Evolutionary conservation across 129 eudicot genomes (phyloP).

Genomic region (Smallanthus sonchifolius): DNA sequence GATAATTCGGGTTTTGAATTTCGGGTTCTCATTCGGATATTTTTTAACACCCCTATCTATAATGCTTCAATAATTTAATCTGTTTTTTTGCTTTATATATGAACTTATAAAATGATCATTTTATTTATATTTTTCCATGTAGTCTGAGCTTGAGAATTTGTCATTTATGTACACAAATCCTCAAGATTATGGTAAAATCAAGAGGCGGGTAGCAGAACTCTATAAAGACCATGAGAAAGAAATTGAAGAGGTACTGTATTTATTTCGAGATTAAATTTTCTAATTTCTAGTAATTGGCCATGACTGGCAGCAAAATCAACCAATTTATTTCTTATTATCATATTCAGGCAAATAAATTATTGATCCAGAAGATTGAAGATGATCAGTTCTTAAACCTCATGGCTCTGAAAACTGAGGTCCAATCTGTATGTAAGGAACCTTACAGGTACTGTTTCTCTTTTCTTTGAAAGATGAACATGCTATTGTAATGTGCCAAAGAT

Average conservation of each 20-base stretch:
- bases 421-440: slow-evolving; percentile 79
- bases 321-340: slow-evolving; percentile 11
- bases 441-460: slow-evolving; percentile 57
- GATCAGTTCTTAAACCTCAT: slow-evolving; percentile 78
- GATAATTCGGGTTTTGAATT: too few species aligned
- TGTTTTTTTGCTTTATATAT: slow-evolving; percentile 28
- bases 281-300: slow-evolving; percentile 3
- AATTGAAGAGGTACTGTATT: slow-evolving; percentile 54
- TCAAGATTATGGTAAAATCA: slow-evolving; percentile 74
- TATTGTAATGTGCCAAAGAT: neutral
- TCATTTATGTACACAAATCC: slow-evolving; percentile 93
- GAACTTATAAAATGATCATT: slow-evolving; percentile 39
- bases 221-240: slow-evolving; percentile 81
- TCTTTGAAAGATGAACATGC: neutral
- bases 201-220: slow-evolving; percentile 76
- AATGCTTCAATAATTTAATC: neutral
- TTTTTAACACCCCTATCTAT: too few species aligned
- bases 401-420: slow-evolving; percentile 72
- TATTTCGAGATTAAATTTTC: neutral
- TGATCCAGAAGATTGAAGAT: slow-evolving; percentile 76
- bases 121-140: slow-evolving; percentile 27
- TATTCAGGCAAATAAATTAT: slow-evolving; percentile 66
- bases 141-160: slow-evolving; percentile 94
- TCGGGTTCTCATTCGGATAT: too few species aligned
- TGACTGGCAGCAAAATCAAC: slow-evolving; percentile 1